Percentiles rank a stretch among this genome's conserved stretches.
Conservation (phyloP, 2,329 filamentous ascomycete genomes). For the Cladophialophora immunda region DNA sequence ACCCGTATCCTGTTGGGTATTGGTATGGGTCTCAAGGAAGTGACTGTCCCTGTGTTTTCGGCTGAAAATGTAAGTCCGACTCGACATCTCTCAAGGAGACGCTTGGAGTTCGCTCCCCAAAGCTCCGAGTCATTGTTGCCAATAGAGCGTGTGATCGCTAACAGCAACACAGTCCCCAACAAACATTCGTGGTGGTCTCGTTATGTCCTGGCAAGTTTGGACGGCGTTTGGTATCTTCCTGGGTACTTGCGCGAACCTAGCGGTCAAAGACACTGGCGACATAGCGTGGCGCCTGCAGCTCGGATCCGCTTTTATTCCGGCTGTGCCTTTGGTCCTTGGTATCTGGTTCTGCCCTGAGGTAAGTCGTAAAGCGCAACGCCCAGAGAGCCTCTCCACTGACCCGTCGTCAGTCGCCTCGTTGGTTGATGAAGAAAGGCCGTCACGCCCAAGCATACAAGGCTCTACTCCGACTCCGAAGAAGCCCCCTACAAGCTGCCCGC, state of each 20-base stretch:
- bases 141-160: background rate
- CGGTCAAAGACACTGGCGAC: slow-evolving; percentile 49
- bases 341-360: slow-evolving; percentile 55
- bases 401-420: slow-evolving; percentile 47
- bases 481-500: slow-evolving; percentile 55
- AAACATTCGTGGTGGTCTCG: slow-evolving; percentile 62
- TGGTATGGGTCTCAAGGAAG: slow-evolving; percentile 50
- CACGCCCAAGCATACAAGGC: slow-evolving; percentile 54
- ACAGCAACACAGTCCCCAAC: slow-evolving; percentile 50
- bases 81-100: background rate
- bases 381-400: background rate
- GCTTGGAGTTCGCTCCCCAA: background rate
- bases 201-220: slow-evolving; percentile 67
- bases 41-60: slow-evolving; percentile 62
- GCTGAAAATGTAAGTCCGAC: slow-evolving; percentile 54
- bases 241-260: slow-evolving; percentile 54
- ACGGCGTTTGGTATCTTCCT: slow-evolving; percentile 54
- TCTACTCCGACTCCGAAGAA: slow-evolving; percentile 54
- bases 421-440: slow-evolving; percentile 57
- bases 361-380: background rate
- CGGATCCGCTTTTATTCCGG: slow-evolving; percentile 58
- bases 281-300: slow-evolving; percentile 58
- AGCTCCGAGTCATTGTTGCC: background rate
- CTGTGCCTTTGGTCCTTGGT: slow-evolving; percentile 54
- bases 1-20: slow-evolving; percentile 60